Evolutionary conservation across 75 land plant genomes (phyloP).

Genomic region (Selaginella moellendorffii): DNA sequence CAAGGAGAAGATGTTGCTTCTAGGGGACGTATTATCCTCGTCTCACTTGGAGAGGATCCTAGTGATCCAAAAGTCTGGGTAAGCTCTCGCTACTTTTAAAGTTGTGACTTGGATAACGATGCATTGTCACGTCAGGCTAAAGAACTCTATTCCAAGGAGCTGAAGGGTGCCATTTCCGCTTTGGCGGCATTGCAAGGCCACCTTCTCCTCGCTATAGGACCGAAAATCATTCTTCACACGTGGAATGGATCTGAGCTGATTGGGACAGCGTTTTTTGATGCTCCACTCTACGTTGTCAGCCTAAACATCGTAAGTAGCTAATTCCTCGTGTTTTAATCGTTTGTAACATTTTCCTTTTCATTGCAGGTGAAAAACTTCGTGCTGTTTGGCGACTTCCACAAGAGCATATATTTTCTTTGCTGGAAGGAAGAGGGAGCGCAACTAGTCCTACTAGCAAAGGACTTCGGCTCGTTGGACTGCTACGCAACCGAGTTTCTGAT

Average conservation of each 20-base stretch:
- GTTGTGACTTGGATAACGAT: no score
- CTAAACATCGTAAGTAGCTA: slow-evolving; percentile 64
- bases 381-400: slow-evolving; percentile 85
- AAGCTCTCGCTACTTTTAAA: no score
- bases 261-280: slow-evolving; percentile 94
- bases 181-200: slow-evolving; percentile 94
- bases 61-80: slow-evolving; percentile 58
- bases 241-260: slow-evolving; percentile 92
- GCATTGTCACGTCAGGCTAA: no score
- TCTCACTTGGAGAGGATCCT: slow-evolving; percentile 46
- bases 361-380: slow-evolving; percentile 92
- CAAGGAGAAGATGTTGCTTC: slow-evolving; percentile 98
- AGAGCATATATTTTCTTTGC: slow-evolving; percentile 86
- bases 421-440: slow-evolving; percentile 98
- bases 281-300: slow-evolving; percentile 89
- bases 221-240: slow-evolving; percentile 78
- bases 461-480: slow-evolving; percentile 90
- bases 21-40: slow-evolving; percentile 79
- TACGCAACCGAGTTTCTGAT: slow-evolving; percentile 92
- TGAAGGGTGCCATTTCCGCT: slow-evolving; percentile 94
- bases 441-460: slow-evolving; percentile 76
- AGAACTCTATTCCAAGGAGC: slow-evolving; percentile 83
- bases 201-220: slow-evolving; percentile 81
- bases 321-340: neutral
- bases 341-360: no score